Base-by-base conservation (phyloP, 2,329 filamentous ascomycete species). In the Fusarium abutilonis region DNA sequence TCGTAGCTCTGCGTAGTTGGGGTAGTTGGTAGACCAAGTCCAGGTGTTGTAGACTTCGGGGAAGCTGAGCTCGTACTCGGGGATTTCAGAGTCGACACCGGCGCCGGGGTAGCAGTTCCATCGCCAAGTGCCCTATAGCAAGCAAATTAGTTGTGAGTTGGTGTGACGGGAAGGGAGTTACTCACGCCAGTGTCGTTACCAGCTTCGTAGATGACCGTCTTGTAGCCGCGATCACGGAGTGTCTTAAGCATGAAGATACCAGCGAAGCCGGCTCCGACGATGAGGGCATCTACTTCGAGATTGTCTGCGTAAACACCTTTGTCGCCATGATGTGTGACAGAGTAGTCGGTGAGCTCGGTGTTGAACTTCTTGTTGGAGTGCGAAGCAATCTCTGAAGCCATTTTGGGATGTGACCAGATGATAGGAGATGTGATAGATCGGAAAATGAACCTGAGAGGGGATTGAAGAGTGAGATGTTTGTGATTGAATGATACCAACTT, bases 51-150 rank as follows among this genome's bases (percentile, higher is more conserved):
- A 83, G 1, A 81, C 75, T 55, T 82, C 79, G 9, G 82, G 82
- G 68, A 79, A 81, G 2, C 78, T 82, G 50, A 82, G 81, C 61
- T 86, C 78, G 56, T 86, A 86, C 49, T 80, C 75, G 0, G 83
- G 82, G 3, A 82, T 76, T 49, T 83, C 79, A 0, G 79, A 82
- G 71, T 88, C 85, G 3, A 86, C 82, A 0, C 77, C 72, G 2
- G 82, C 79, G 0, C 83, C 84, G 0, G 82, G 84, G 61, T 85
- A 86, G 63, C 78, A 78, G 69, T 85, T 86, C 80, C 79, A 85
- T 39, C 78, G 73, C 85, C 85, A 57, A 26, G 54, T 57, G 7
- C 54, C 54, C 53, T 56, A 7, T n/a, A 31, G 6, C 4, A n/a
- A 8, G 10, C 7, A 21, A 4, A 7, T 49, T 10, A 49, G 46